Conservation (phyloP, 805 yeast genomes). For the Spathaspora girioi region DNA sequence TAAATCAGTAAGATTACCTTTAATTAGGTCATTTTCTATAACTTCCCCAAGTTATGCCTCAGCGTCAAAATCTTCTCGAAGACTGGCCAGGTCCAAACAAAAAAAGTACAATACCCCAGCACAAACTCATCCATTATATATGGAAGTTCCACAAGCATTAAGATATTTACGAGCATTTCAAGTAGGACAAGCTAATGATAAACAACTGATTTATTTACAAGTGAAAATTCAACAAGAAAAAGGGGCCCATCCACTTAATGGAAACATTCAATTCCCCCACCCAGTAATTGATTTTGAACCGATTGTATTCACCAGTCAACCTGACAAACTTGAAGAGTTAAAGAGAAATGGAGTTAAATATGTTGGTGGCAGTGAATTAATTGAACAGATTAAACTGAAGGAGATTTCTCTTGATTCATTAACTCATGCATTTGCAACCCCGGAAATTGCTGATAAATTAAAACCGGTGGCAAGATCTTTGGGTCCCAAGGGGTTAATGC, state of each 20-base stretch:
- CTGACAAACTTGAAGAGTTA: slow-evolving; percentile 51
- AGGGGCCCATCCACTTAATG: slow-evolving; percentile 74
- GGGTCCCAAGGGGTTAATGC: slow-evolving; percentile 90
- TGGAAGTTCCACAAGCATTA: slow-evolving; percentile 71
- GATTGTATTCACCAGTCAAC: slow-evolving; percentile 63
- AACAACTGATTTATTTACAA: slow-evolving; percentile 61
- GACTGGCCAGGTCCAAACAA: slow-evolving; percentile 12
- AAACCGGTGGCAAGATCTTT: slow-evolving; percentile 69
- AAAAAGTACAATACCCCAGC: slow-evolving; percentile 33
- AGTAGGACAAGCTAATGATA: slow-evolving; percentile 75
- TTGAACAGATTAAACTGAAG: slow-evolving; percentile 59
- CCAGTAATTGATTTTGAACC: slow-evolving; percentile 65
- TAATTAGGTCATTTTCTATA: neutral
- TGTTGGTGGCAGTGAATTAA: slow-evolving; percentile 71
- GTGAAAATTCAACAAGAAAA: slow-evolving; percentile 66
- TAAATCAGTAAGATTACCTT: neutral
- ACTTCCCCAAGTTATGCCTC: neutral
- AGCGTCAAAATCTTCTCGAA: neutral
- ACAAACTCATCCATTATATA: slow-evolving; percentile 55
- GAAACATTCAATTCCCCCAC: slow-evolving; percentile 68
- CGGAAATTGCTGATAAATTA: slow-evolving; percentile 67
- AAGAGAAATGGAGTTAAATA: slow-evolving; percentile 55
- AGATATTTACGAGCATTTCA: slow-evolving; percentile 83
- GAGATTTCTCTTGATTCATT: slow-evolving; percentile 46
- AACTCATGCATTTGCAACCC: slow-evolving; percentile 81